Conservation (phyloP, 2,329 filamentous ascomycete genomes). For the Colletotrichum tropicale region DNA sequence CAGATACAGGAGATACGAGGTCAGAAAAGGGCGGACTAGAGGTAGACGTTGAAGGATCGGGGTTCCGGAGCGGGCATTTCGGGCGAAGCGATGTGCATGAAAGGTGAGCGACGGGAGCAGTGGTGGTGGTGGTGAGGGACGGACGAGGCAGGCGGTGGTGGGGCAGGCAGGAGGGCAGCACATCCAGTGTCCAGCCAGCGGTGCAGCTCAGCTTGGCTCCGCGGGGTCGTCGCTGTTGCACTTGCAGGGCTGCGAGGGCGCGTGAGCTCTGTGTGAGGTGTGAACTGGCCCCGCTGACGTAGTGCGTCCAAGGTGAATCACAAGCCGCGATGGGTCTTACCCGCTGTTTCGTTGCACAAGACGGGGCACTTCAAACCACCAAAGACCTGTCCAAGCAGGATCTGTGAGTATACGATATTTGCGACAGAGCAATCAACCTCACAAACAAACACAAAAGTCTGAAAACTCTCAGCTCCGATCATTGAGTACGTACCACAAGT, state of each 20-base stretch:
- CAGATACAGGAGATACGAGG: background rate
- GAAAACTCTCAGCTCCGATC: background rate
- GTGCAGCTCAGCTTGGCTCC: background rate
- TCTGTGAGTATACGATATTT: background rate
- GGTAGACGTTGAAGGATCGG: background rate
- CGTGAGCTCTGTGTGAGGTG: background rate
- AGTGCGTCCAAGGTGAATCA: background rate
- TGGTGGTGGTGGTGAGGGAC: background rate
- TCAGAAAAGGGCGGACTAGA: background rate
- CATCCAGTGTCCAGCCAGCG: background rate
- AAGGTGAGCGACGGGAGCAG: background rate
- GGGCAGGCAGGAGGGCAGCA: background rate
- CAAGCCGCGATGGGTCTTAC: background rate
- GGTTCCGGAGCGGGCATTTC: conserved; percentile 8
- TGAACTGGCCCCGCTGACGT: conserved; percentile 14
- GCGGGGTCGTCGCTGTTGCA: background rate
- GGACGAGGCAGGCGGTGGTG: conserved; percentile 5
- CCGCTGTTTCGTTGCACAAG: background rate
- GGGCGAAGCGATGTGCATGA: conserved; percentile 1
- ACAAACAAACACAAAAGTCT: background rate
- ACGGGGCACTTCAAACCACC: background rate
- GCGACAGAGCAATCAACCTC: background rate
- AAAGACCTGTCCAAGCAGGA: background rate
- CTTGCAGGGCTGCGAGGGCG: background rate
- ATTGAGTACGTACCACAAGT: background rate